Conservation (phyloP, 106 monocot genomes). For the Agapanthus africanus region DNA sequence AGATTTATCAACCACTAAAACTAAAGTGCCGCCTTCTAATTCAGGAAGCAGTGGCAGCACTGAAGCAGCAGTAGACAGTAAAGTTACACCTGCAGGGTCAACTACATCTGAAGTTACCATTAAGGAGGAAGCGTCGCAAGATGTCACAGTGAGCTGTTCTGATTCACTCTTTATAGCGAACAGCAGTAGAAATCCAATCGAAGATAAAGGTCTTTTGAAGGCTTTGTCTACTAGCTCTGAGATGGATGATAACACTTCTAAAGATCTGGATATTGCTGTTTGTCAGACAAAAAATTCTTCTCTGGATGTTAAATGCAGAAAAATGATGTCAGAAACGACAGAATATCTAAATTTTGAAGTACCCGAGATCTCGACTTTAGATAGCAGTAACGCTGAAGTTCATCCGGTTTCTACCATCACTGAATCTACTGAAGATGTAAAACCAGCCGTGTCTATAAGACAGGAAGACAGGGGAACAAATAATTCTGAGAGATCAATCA, state of each 20-base stretch:
- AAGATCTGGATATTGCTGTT: slow-evolving; percentile 1
- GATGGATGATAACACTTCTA: not conserved
- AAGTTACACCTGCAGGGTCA: slow-evolving; percentile 9
- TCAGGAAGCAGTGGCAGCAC: slow-evolving; percentile 6
- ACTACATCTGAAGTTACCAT: slow-evolving; percentile 10
- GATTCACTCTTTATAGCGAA: not conserved
- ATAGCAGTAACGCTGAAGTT: slow-evolving; percentile 4
- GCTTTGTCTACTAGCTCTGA: slow-evolving; percentile 8
- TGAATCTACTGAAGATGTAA: slow-evolving; percentile 5
- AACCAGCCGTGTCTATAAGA: not conserved
- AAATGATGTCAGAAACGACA: slow-evolving; percentile 3
- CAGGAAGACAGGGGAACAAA: slow-evolving; percentile 1
- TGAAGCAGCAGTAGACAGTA: slow-evolving; percentile 9
- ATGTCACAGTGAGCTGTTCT: not conserved
- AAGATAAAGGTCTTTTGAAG: not conserved
- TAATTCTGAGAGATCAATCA: not conserved
- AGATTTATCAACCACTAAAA: slow-evolving; percentile 2
- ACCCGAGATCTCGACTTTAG: slow-evolving; percentile 3
- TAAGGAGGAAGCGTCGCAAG: slow-evolving; percentile 9
- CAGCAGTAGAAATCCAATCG: not conserved
- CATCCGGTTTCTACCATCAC: slow-evolving; percentile 4
- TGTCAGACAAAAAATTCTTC: not conserved
- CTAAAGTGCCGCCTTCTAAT: not conserved
- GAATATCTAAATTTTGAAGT: slow-evolving; percentile 1
- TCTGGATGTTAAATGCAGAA: slow-evolving; percentile 4